These are phyloP conservation scores for Pichia sp. DNA, from an alignment of 1,139 yeast genomes.

Conservation along the genomic window DNA sequence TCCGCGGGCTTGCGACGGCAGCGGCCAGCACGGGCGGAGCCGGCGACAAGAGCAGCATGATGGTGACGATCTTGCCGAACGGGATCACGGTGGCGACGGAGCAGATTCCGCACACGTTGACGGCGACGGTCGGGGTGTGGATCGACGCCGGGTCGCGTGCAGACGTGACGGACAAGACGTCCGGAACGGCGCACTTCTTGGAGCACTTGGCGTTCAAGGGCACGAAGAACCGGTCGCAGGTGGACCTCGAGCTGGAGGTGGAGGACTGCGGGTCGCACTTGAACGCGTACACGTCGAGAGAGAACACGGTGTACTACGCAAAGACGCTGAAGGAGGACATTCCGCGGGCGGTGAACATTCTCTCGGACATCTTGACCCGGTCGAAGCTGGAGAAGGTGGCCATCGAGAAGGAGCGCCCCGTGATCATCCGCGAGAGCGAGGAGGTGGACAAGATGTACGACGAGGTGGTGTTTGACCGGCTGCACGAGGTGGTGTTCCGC, in stretches of 20 bases:
- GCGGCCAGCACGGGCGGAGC: conserved; percentile 1
- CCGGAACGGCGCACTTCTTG: conserved; percentile 94
- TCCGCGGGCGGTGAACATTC: conserved; percentile 79
- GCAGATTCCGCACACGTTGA: conserved; percentile 76
- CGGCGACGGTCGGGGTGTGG: conserved; percentile 97
- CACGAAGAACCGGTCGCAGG: conserved; percentile 76
- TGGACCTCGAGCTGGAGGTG: conserved; percentile 82
- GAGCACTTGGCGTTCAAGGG: conserved; percentile 98
- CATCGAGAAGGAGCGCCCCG: conserved; percentile 93
- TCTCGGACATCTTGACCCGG: conserved; percentile 83
- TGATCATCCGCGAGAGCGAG: conserved; percentile 91
- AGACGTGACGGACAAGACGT: conserved; percentile 70
- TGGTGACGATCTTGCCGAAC: conserved; percentile 64
- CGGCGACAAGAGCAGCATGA: conserved; percentile 34
- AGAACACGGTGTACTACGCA: conserved; percentile 94
- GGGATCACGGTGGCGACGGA: conserved; percentile 95
- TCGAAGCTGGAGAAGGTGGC: conserved; percentile 80
- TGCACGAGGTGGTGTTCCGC: conserved; percentile 87
- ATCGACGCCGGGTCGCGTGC: conserved; percentile 98
- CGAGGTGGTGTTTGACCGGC: conserved; percentile 95
- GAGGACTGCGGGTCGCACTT: conserved; percentile 96
- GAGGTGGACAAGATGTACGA: conserved; percentile 98
- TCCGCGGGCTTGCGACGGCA: neutral
- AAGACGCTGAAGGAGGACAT: conserved; percentile 79
- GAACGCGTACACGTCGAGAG: conserved; percentile 96